phyloP scores from a whole-genome alignment of 176 grass and related monocot species.

The Echinochloa phyllopogon region DNA sequence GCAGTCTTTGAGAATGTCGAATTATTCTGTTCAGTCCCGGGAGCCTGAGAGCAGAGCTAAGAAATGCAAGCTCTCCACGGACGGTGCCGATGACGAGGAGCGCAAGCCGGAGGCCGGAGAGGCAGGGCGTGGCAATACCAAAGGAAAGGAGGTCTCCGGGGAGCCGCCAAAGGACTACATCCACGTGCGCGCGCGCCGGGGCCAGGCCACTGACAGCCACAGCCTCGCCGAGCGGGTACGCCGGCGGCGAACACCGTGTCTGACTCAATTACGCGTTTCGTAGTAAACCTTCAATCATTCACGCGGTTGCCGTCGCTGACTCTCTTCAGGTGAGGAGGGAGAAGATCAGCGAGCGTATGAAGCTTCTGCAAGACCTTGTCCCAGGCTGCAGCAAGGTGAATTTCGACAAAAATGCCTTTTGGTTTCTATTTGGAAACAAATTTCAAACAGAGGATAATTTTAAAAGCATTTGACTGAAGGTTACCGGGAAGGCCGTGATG shows the following conservation, averaged over 20 bases:
- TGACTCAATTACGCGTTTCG: neutral
- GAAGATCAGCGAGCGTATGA: conserved; percentile 89
- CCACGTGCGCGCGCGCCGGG: conserved; percentile 69
- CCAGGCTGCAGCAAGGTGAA: conserved; percentile 86
- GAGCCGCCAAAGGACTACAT: conserved; percentile 69
- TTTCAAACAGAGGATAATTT: neutral
- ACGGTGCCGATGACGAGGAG: neutral
- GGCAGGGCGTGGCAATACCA: neutral
- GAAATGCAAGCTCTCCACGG: conserved; percentile 42
- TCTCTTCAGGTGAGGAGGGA: conserved; percentile 79
- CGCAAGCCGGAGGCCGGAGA: neutral
- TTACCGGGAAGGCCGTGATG: conserved; percentile 78
- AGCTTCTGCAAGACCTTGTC: conserved; percentile 81
- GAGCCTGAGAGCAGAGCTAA: conserved; percentile 44
- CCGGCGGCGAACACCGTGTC: neutral
- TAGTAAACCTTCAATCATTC: neutral
- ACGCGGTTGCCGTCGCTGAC: neutral
- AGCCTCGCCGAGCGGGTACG: conserved; percentile 72
- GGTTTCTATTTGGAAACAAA: neutral
- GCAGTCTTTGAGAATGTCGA: neutral
- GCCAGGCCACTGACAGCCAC: conserved; percentile 80
- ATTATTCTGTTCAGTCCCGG: conserved; percentile 16
- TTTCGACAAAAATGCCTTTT: neutral
- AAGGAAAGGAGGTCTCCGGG: conserved; percentile 16
- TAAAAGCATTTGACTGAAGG: conserved; percentile 5